Base-by-base conservation (phyloP, 768 basidiomycete genomes). In the Phaeotremella fagi region DNA sequence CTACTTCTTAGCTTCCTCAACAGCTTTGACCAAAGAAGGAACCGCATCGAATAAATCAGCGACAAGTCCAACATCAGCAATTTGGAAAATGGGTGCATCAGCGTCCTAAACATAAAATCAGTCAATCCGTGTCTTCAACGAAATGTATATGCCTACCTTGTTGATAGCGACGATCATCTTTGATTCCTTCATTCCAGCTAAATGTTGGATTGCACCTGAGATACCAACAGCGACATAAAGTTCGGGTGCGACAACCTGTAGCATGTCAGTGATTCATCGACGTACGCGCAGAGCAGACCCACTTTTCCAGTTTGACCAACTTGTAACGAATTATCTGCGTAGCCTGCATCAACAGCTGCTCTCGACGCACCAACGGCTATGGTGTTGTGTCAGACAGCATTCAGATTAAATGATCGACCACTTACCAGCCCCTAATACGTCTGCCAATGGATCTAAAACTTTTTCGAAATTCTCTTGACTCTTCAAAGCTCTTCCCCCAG, bases 181-280 rank as follows among this genome's bases (percentile, higher is more conserved):
- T 11, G 89, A 91, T 68, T 97, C 95, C 74, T 99, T 99, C 95
- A 98, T 99, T 7, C 95, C 95, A 20, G 95, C 95, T 50, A 98
- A 79, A 78, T 99, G 95, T 77, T 99, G 95, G 65, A 98, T 99
- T 14, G 95, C 95, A 16, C 95, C 95, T 7, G 91, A 95, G 64
- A 99, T 98, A 46, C 95, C 95, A 45, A 98, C 76, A 3, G 95
- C 95, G 75, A 98, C 82, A 76, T 99, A 99, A 48, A 99, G 78
- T 71, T 94, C 88, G 0, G 95, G 94, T 2, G 95, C 94, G 37
- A 98, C 92, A 29, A 99, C 87, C 71, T 73, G 45, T 3, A 23
- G 26, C 38, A 23, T 12, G 18, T 52, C 35, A 56, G 48, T 48
- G n/a, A 28, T 24, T 38, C 11, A 18, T 48, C 33, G 53, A 46